Evolutionary conservation across 768 basidiomycete species (phyloP), one percentile per base, ranked within the genome.

Genomic region (Termitomyces sp.): DNA sequence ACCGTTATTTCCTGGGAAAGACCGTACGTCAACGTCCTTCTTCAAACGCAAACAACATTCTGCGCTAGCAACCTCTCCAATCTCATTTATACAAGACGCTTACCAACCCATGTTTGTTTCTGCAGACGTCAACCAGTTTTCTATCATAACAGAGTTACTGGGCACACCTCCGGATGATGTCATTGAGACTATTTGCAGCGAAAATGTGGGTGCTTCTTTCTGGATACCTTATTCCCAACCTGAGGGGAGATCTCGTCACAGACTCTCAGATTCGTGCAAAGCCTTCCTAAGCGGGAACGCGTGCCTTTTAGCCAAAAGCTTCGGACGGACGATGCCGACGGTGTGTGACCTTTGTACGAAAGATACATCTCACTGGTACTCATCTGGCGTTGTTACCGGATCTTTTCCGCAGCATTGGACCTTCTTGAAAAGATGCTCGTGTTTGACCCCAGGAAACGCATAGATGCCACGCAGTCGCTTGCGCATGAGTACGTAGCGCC

Each of bases 161-260:
- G 97, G 97, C 39, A 98, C 97, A n/a, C 97, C 97, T 34, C 93
- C 95, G 7, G 94, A 98, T 81, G 97, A 98, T 80, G 97, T 98
- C 77, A 98, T 99, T 65, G 88, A 97, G 75, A 98, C 97, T 46
- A 98, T 99, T 67, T 91, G 90, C 50, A 94, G 92, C 68, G 95
- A 98, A 77, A 98, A 98, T 75, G 95, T 97, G 65, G 94, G 65
- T 56, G 88, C n/a, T 73, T 56, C 42, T 73, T 61, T 64, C 52
- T 22, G 24, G 49, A 62, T 56, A 56, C 18, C 42, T 60, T 48
- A 55, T 41, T 2, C 29, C 26, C 5, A 20, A 8, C 62, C 37
- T 37, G 22, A 44, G 24, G 34, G 26, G 16, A 12, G 24, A 20
- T 33, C 16, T 18, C 28, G n/a, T 18, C 10, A 34, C 60, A 98